These are phyloP conservation scores for Fusarium keratoplasticum DNA, from an alignment of 2,329 filamentous ascomycete genomes.

Conservation along the genomic window DNA sequence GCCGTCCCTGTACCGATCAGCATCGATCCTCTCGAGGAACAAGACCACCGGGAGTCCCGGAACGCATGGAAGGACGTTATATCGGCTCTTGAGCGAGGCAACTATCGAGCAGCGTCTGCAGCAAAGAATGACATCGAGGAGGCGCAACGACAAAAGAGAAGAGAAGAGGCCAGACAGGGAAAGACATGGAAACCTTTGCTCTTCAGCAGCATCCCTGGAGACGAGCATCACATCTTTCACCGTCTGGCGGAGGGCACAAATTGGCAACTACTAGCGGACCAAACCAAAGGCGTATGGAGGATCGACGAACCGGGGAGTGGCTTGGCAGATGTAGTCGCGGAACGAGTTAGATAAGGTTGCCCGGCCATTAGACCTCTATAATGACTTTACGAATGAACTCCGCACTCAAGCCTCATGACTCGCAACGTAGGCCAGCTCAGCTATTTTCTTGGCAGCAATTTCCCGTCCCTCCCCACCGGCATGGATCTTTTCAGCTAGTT, in stretches of 20 bases:
- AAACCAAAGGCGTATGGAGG: slow-evolving; percentile 37
- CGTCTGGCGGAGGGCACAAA: slow-evolving; percentile 13
- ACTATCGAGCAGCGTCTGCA: slow-evolving; percentile 76
- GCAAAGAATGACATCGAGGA: slow-evolving; percentile 88
- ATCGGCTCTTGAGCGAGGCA: slow-evolving; percentile 75
- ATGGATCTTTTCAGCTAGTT: slow-evolving; percentile 20
- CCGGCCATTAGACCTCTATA: neutral
- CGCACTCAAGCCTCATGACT: neutral
- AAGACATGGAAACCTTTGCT: slow-evolving; percentile 33
- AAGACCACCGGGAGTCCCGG: slow-evolving; percentile 84
- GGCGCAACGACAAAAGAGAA: slow-evolving; percentile 80
- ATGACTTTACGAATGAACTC: neutral
- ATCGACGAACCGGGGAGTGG: slow-evolving; percentile 18
- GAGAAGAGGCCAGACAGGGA: slow-evolving; percentile 68
- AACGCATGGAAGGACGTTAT: slow-evolving; percentile 85
- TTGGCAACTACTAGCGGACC: slow-evolving; percentile 17
- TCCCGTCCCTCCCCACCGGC: slow-evolving; percentile 7
- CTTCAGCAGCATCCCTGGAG: slow-evolving; percentile 7
- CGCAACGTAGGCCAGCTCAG: slow-evolving; percentile 18
- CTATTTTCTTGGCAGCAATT: slow-evolving; percentile 12
- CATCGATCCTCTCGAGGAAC: slow-evolving; percentile 64
- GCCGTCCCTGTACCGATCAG: neutral
- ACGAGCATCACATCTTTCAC: slow-evolving; percentile 23
- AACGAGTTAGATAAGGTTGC: neutral
- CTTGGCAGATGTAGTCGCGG: neutral